Conservation (phyloP, 495 filamentous ascomycete species). For the Hypoxylon lienhwacheense region DNA sequence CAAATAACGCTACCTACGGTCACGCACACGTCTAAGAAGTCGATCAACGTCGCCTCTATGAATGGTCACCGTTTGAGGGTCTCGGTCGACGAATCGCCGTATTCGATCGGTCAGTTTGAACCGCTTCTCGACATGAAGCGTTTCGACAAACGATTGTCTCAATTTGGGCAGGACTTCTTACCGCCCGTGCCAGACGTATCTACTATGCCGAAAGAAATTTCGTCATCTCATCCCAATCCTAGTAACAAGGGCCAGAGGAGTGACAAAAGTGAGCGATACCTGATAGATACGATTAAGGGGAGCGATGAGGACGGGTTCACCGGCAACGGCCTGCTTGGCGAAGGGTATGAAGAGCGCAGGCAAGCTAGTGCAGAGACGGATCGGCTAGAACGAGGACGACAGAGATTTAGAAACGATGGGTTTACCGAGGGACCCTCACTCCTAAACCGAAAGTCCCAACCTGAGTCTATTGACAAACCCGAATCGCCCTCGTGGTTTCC, state of each 20-base stretch:
- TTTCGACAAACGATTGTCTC: conserved; percentile 48
- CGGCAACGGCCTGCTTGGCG: conserved; percentile 46
- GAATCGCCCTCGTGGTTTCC: conserved; percentile 48
- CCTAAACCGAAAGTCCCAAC: conserved; percentile 43
- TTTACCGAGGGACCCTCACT: conserved; percentile 57
- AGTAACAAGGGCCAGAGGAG: conserved; percentile 7
- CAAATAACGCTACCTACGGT: conserved; percentile 22
- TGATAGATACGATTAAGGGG: conserved; percentile 20
- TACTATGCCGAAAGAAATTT: conserved; percentile 24
- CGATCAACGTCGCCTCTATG: conserved; percentile 33
- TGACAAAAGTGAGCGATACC: conserved; percentile 19
- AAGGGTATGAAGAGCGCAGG: conserved; percentile 47
- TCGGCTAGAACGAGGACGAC: conserved; percentile 18
- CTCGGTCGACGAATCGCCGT: conserved; percentile 46
- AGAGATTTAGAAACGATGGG: conserved; percentile 34
- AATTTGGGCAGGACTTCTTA: conserved; percentile 42
- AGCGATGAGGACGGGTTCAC: conserved; percentile 37
- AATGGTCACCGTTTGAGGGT: conserved; percentile 39
- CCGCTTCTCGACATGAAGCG: conserved; percentile 57
- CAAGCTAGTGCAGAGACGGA: conserved; percentile 35
- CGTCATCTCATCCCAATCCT: conserved; percentile 26
- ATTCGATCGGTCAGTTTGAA: conserved; percentile 59
- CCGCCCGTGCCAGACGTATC: conserved; percentile 30
- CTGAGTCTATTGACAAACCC: conserved; percentile 11
- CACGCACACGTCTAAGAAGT: conserved; percentile 34